Evolutionary conservation across 164 flowering plant species (phyloP), one percentile per base, ranked within the genome.

Genomic region (Liriodendron chinense): DNA sequence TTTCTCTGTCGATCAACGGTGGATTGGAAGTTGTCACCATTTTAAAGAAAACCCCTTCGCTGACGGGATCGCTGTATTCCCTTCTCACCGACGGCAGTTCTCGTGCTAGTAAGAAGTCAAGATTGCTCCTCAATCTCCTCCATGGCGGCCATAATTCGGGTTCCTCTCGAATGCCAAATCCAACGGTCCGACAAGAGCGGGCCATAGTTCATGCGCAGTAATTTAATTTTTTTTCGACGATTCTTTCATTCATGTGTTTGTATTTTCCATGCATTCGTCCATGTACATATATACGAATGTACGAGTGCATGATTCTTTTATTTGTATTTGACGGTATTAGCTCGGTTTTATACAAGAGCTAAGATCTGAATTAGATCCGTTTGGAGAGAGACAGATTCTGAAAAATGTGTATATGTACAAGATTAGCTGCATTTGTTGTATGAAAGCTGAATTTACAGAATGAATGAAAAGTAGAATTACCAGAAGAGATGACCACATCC

Each of bases 51-150:
- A 83, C 84, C 47, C 72, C 80, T 0, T 75, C 90, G 0, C 77
- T 94, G 4, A 88, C 83, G 87, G 69, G 77, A 9, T 75, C 86
- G 0, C 76, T 94, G n/a, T 94, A 92, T 66, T 77, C 85, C 0
- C 80, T 90, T 18, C 48, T 82, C 47, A 83, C 87, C 0, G 88
- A 85, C 0, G 97, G 96, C 16, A 86, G 83, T 0, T 65, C 89
- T 48, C 86, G 85, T 12, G 89, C 84, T 1, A 77, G 84, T 73
- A 91, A 83, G 83, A 92, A 88, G 77, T 89, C 98, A 1, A 80
- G 89, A 0, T 74, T 84, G 9, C 78, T 94, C 2, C 80, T 94
- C 71, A 84, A 71, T 21, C 78, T 90, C 56, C 81, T 94, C 62
- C 98, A 91, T 8, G 79, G 78, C 22, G 90, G 83, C 73, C 80